These are phyloP conservation scores for Eucalyptus urophylla DNA, from an alignment of 345 rosid species.

Conservation along the genomic window DNA sequence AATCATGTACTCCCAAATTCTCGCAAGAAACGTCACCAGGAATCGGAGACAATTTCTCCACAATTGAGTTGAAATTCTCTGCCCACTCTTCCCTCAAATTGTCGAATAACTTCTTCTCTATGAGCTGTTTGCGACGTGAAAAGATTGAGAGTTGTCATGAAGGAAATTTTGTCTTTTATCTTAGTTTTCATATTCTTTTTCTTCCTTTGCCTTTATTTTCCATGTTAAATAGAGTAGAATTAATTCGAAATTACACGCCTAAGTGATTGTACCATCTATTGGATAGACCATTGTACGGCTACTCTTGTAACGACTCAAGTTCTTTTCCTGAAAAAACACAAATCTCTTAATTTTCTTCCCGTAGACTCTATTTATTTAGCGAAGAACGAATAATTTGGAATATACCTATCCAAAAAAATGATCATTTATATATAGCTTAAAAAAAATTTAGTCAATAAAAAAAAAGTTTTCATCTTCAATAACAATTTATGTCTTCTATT, in stretches of 20 bases:
- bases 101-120: not conserved
- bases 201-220: not conserved
- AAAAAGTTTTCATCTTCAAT: too few relatives aligned
- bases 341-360: too few relatives aligned
- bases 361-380: too few relatives aligned
- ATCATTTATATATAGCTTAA: too few relatives aligned
- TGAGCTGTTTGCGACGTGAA: not conserved
- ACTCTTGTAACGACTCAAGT: too few relatives aligned
- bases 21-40: conserved; percentile 12
- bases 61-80: not conserved
- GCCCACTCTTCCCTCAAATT: not conserved
- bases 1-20: conserved; percentile 11
- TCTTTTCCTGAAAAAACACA: too few relatives aligned
- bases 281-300: too few relatives aligned
- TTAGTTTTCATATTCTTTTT: too few relatives aligned
- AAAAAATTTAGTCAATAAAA: too few relatives aligned
- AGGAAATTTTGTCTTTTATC: not conserved
- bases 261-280: not conserved
- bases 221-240: not conserved
- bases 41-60: not conserved
- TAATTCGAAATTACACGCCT: not conserved
- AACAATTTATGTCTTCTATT: too few relatives aligned
- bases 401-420: too few relatives aligned
- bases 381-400: too few relatives aligned
- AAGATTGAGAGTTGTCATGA: not conserved